phyloP scores from a whole-genome alignment of 176 grass and related monocot genomes.

The Avena atlantica region DNA sequence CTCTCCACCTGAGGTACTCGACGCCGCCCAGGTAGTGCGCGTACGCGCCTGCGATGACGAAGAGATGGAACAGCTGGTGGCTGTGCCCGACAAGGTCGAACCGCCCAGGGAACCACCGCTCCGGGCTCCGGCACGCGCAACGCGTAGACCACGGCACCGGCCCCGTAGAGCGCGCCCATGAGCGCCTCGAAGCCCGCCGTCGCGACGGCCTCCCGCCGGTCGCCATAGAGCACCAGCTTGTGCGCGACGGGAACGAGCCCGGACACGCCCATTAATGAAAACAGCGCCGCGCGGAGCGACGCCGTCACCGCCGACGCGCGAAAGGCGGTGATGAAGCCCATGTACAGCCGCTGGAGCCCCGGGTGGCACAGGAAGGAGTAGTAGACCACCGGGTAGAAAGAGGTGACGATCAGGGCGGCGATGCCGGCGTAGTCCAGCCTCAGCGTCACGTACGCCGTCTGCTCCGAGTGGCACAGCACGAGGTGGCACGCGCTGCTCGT shows the following conservation, averaged over 20 bases:
- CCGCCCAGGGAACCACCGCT: slow-evolving; percentile 79
- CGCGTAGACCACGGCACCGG: slow-evolving; percentile 69
- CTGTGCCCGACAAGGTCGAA: slow-evolving; percentile 91
- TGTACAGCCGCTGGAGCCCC: slow-evolving; percentile 55
- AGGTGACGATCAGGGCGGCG: slow-evolving; percentile 76
- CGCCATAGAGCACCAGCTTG: slow-evolving; percentile 57
- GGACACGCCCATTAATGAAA: slow-evolving; percentile 73
- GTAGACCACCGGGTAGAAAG: slow-evolving; percentile 86
- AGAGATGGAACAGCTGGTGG: slow-evolving; percentile 90
- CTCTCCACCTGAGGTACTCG: slow-evolving; percentile 90
- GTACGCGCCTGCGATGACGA: slow-evolving; percentile 83
- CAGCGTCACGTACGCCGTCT: slow-evolving; percentile 63
- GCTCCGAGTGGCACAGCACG: slow-evolving; percentile 77
- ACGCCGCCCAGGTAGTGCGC: slow-evolving; percentile 73
- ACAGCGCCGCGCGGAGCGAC: slow-evolving; percentile 71
- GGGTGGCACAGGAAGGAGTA: slow-evolving; percentile 79
- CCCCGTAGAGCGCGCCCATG: slow-evolving; percentile 75
- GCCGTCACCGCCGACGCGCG: slow-evolving; percentile 44
- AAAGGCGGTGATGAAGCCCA: slow-evolving; percentile 64
- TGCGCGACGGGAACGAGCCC: slow-evolving; percentile 71
- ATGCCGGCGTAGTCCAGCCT: slow-evolving; percentile 95
- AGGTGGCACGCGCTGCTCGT: slow-evolving; percentile 85
- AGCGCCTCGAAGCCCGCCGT: slow-evolving; percentile 61
- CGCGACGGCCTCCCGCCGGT: slow-evolving; percentile 44
- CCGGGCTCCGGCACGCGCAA: slow-evolving; percentile 76